A percentile compares a stretch with the other conserved stretches of the same genome.
These are phyloP conservation scores for Blastomyces emzantsi DNA, from an alignment of 2,329 filamentous ascomycete genomes.

Conservation along the genomic window DNA sequence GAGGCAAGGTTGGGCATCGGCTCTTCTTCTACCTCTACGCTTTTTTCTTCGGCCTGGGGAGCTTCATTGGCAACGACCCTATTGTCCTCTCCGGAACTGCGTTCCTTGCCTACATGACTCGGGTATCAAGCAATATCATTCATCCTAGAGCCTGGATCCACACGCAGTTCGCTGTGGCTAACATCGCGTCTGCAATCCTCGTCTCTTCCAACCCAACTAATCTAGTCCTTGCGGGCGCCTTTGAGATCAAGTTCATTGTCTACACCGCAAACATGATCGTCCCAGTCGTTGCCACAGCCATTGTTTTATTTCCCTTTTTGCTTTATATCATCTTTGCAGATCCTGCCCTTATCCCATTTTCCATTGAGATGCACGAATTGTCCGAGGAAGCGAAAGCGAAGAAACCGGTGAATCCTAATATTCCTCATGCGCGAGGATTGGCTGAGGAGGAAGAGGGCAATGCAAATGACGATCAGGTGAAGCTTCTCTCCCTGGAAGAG, in stretches of 20 bases:
- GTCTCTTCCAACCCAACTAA: slow-evolving; percentile 74
- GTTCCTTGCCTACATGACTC: slow-evolving; percentile 68
- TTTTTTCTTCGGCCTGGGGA: slow-evolving; percentile 61
- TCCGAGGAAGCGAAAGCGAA: slow-evolving; percentile 47
- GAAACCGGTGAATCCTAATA: slow-evolving; percentile 62
- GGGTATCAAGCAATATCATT: slow-evolving; percentile 62
- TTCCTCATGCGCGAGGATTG: slow-evolving; percentile 53
- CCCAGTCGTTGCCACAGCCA: slow-evolving; percentile 57
- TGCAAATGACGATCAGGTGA: slow-evolving; percentile 43
- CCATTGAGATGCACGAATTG: slow-evolving; percentile 60
- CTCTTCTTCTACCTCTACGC: slow-evolving; percentile 65
- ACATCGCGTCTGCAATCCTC: slow-evolving; percentile 64
- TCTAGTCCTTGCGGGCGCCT: slow-evolving; percentile 63
- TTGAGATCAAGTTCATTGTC: slow-evolving; percentile 60
- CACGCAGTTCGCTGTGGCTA: slow-evolving; percentile 62
- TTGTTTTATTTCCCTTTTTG: slow-evolving; percentile 60
- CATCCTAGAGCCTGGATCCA: slow-evolving; percentile 66
- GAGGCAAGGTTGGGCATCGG: slow-evolving; percentile 56
- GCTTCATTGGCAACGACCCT: slow-evolving; percentile 65
- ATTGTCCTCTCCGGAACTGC: slow-evolving; percentile 66
- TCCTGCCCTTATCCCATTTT: slow-evolving; percentile 53
- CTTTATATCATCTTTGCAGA: slow-evolving; percentile 60
- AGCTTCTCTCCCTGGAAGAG: slow-evolving; percentile 56
- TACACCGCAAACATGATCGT: slow-evolving; percentile 74
- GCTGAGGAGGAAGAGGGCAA: slow-evolving; percentile 45